phyloP scores from a whole-genome alignment of 208 protist species.

The Herpetomonas tarakana region DNA sequence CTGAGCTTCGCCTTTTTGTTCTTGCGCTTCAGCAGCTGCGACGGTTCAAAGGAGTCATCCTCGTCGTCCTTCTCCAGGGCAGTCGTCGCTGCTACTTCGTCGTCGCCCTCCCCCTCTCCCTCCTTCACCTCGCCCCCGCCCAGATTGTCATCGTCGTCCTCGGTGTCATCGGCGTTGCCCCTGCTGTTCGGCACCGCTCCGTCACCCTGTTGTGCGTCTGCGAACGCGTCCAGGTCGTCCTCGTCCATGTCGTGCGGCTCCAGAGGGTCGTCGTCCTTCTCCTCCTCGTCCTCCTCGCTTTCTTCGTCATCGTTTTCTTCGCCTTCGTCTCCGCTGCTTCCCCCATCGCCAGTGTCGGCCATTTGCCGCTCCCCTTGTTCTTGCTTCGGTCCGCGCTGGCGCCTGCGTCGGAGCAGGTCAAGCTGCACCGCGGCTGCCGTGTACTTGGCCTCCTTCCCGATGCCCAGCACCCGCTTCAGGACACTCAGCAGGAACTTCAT shows the following conservation, averaged over 20 bases:
- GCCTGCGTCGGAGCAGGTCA: slow-evolving; percentile 65
- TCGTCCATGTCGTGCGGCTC: slow-evolving; percentile 29
- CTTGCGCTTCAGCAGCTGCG: slow-evolving; percentile 9
- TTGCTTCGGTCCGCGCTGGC: not conserved
- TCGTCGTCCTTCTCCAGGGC: slow-evolving; percentile 1
- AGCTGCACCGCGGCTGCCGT: slow-evolving; percentile 60
- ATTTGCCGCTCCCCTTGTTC: slow-evolving; percentile 13
- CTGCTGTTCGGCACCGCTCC: slow-evolving; percentile 7
- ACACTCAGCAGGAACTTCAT: slow-evolving; percentile 83
- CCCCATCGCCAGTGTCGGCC: slow-evolving; percentile 1
- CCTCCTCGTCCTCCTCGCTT: slow-evolving; percentile 16
- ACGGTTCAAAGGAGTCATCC: slow-evolving; percentile 5
- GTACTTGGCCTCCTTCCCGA: slow-evolving; percentile 77
- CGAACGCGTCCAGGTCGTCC: slow-evolving; percentile 64
- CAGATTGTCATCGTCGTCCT: slow-evolving; percentile 20
- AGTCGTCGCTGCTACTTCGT: not conserved
- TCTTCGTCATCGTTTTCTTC: slow-evolving; percentile 2
- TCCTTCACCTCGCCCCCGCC: not conserved
- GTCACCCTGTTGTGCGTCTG: slow-evolving; percentile 34
- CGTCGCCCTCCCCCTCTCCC: not conserved
- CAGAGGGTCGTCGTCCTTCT: slow-evolving; percentile 13
- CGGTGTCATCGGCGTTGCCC: not conserved
- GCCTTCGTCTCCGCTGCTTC: slow-evolving; percentile 8
- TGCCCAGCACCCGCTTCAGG: slow-evolving; percentile 82
- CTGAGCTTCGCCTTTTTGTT: slow-evolving; percentile 38